phyloP scores from a whole-genome alignment of 1,284 basidiomycete genomes.

The Puccinia horiana region DNA sequence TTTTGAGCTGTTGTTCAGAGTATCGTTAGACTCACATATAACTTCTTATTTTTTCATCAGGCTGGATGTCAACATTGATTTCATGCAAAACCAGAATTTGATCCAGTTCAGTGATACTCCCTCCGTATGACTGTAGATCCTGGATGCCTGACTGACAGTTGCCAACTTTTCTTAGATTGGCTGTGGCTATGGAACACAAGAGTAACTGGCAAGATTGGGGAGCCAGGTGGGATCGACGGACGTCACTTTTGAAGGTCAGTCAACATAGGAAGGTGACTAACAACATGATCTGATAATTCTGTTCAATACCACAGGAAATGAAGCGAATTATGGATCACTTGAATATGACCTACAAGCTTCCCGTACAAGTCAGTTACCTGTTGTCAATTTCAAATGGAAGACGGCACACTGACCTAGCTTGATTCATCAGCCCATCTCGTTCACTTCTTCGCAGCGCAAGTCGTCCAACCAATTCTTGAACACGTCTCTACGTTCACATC shows the following conservation, averaged over 20 bases:
- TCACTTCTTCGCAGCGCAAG: neutral
- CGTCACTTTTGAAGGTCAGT: constrained; percentile 55
- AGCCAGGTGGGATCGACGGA: constrained; percentile 64
- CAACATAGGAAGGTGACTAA: constrained; percentile 57
- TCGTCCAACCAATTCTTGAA: neutral
- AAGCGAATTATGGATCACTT: constrained; percentile 72
- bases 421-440: constrained; percentile 1
- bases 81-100: constrained; percentile 56
- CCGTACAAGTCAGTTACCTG: constrained; percentile 63
- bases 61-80: constrained; percentile 57
- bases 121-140: neutral
- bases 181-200: constrained; percentile 75
- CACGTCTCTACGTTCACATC: neutral
- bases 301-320: constrained; percentile 66
- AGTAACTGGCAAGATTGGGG: constrained; percentile 87
- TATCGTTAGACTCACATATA: neutral
- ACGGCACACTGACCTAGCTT: neutral
- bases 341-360: constrained; percentile 70
- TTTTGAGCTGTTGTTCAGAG: neutral
- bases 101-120: constrained; percentile 50
- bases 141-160: neutral
- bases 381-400: neutral
- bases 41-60: neutral
- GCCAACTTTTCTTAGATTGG: constrained; percentile 60
- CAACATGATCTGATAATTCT: constrained; percentile 66